Percentiles rank a stretch among this genome's conserved stretches.
These are phyloP conservation scores for Botrytis aclada DNA, from an alignment of 2,329 filamentous ascomycete species.

Conservation along the genomic window DNA sequence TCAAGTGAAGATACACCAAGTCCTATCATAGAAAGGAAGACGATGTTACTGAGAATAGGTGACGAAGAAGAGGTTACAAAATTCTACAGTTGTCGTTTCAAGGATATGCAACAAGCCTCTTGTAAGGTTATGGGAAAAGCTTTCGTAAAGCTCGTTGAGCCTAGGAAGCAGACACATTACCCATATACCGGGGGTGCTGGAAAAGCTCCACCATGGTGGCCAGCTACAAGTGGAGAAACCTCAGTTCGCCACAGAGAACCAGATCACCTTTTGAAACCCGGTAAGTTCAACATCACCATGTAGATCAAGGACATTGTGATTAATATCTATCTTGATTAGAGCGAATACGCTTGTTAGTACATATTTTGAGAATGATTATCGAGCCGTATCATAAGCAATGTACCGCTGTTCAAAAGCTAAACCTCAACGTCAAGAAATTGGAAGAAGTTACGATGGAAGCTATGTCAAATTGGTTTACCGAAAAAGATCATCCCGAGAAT, in stretches of 20 bases:
- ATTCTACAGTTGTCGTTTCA: conserved; percentile 61
- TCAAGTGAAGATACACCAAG: conserved; percentile 26
- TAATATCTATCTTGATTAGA: conserved; percentile 42
- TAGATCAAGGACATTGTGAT: background rate
- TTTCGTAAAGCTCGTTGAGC: conserved; percentile 72
- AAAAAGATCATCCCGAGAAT: conserved; percentile 53
- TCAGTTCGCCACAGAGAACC: conserved; percentile 68
- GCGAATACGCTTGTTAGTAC: conserved; percentile 55
- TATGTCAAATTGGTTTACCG: conserved; percentile 55
- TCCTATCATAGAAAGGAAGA: conserved; percentile 27
- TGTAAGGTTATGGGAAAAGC: conserved; percentile 72
- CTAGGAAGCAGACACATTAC: conserved; percentile 72
- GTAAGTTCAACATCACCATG: conserved; percentile 42
- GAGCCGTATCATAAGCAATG: conserved; percentile 38
- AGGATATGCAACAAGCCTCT: conserved; percentile 65
- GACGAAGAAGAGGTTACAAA: conserved; percentile 53
- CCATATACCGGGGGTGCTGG: conserved; percentile 66
- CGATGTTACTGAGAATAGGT: conserved; percentile 48
- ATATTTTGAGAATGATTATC: conserved; percentile 56
- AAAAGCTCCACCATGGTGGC: conserved; percentile 66
- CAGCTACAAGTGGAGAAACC: conserved; percentile 51
- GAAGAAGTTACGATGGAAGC: conserved; percentile 58
- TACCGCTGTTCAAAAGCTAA: conserved; percentile 51
- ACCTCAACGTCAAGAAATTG: conserved; percentile 48
- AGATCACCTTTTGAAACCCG: conserved; percentile 67